Base-by-base conservation (phyloP, 441 rosid species). In the Cnidoscolus chayamansa region DNA sequence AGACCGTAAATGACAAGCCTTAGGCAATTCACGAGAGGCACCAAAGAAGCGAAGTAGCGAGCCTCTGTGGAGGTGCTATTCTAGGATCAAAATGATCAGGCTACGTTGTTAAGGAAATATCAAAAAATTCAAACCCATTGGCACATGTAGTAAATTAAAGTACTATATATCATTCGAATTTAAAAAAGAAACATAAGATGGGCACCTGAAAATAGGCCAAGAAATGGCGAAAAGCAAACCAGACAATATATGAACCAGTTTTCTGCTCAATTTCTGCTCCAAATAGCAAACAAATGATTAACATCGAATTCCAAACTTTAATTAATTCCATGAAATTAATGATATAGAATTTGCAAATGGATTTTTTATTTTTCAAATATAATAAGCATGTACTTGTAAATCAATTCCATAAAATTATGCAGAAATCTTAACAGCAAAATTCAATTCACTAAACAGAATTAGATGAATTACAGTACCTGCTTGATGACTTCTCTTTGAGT, bases 121-220 rank as follows among this genome's bases (percentile, higher is more conserved):
- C 17, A 15, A 51, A 15, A 51, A 57, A 40, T 60, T 20, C 19
- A 58, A 16, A 59, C 10, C 9, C 0, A 61, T 61, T 37, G 37
- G 13, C 19, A 30, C 4, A 40, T 40, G 7, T 7, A 35, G 37
- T 35, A 35, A 35, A 2, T 35, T 25, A 25, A 25, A 25, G 25
- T 35, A 35, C 37, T 35, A 35, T 35, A 35, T 35, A 35, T 35
- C 4, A 4, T 32, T 31, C 17, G 11, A 10, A 13, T 48, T 40
- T 48, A 37, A 16, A 48, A 62, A 66, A 70, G 15, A 47, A 40
- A 31, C 37, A 30, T 1, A 10, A 48, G 69, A 48, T 54, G 53
- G 20, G 17, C 78, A 91, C 98, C 97, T 91, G 86, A 91, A 93
- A 69, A 91, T 78, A 4, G 98, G 97, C 97, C 97, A 91, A 12